These are phyloP conservation scores for Ceratocystis huliohia DNA, from an alignment of 2,329 filamentous ascomycete species.

Conservation along the genomic window DNA sequence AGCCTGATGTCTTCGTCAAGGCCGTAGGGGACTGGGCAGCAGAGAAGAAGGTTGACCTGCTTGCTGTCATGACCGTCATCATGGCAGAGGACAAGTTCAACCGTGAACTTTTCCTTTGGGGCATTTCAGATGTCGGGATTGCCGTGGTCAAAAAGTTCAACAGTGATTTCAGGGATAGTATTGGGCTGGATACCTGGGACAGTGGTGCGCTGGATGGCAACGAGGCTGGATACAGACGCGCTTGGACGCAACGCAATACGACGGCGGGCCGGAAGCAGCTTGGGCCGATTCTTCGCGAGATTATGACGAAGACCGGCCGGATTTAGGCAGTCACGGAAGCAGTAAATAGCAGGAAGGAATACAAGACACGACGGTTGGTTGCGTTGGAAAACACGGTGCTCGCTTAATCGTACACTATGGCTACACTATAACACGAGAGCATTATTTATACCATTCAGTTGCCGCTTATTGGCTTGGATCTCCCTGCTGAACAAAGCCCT, in stretches of 20 bases:
- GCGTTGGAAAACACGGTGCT: not conserved
- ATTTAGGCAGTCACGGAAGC: not conserved
- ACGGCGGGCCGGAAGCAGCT: slow-evolving; percentile 56
- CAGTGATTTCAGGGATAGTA: slow-evolving; percentile 31
- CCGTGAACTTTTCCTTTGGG: slow-evolving; percentile 58
- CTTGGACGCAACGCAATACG: slow-evolving; percentile 55
- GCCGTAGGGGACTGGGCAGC: slow-evolving; percentile 1
- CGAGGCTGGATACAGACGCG: slow-evolving; percentile 37
- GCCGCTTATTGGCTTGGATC: not conserved
- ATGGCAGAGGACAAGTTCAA: slow-evolving; percentile 42
- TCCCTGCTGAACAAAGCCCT: not conserved
- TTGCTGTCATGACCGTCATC: slow-evolving; percentile 57
- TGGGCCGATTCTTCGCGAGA: slow-evolving; percentile 49
- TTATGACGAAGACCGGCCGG: not conserved
- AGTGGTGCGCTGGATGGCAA: slow-evolving; percentile 36
- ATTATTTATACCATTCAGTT: not conserved
- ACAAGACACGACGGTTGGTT: not conserved
- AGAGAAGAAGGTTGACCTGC: slow-evolving; percentile 33
- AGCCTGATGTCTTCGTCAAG: slow-evolving; percentile 23
- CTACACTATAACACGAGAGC: not conserved
- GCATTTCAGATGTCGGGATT: slow-evolving; percentile 37
- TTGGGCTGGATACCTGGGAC: slow-evolving; percentile 46
- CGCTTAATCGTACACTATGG: slow-evolving; percentile 4
- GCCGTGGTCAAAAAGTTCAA: slow-evolving; percentile 44
- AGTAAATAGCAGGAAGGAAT: not conserved